These are phyloP conservation scores for Solanum chilense DNA, from an alignment of 257 asterid genomes.

Conservation along the genomic window DNA sequence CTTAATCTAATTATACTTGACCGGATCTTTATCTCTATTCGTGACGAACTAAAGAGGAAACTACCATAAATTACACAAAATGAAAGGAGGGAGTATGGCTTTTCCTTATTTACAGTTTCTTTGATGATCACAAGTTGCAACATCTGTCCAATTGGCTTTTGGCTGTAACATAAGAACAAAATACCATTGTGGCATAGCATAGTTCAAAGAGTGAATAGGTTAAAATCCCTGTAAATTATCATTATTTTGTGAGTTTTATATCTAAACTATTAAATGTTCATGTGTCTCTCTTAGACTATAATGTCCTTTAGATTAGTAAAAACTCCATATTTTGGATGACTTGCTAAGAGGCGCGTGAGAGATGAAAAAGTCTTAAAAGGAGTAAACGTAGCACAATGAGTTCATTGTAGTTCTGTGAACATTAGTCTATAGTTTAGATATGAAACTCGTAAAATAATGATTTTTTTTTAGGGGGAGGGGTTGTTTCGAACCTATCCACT, in stretches of 20 bases:
- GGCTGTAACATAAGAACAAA: not conserved
- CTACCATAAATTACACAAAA: not conserved
- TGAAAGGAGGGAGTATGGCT: not conserved
- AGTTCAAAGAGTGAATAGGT: not conserved
- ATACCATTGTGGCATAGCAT: not conserved
- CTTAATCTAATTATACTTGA: too few relatives aligned
- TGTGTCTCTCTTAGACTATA: not conserved
- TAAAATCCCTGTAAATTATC: not conserved
- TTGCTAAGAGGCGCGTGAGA: not conserved
- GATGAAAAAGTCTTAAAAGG: not conserved
- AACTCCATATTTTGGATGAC: not conserved
- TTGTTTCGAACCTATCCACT: not conserved
- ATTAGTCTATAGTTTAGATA: not conserved
- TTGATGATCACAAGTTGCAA: not conserved
- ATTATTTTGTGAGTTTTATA: not conserved
- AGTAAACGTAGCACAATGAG: not conserved
- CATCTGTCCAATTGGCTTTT: not conserved
- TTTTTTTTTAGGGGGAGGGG: not conserved
- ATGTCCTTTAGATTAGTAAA: not conserved
- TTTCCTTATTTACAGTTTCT: not conserved
- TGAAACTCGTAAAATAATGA: not conserved
- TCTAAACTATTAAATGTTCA: not conserved
- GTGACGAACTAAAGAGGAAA: too few relatives aligned
- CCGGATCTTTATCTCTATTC: too few relatives aligned
- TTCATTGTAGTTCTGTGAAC: not conserved